Conservation (phyloP, 768 basidiomycete species). For the Termitomyces sp. region DNA sequence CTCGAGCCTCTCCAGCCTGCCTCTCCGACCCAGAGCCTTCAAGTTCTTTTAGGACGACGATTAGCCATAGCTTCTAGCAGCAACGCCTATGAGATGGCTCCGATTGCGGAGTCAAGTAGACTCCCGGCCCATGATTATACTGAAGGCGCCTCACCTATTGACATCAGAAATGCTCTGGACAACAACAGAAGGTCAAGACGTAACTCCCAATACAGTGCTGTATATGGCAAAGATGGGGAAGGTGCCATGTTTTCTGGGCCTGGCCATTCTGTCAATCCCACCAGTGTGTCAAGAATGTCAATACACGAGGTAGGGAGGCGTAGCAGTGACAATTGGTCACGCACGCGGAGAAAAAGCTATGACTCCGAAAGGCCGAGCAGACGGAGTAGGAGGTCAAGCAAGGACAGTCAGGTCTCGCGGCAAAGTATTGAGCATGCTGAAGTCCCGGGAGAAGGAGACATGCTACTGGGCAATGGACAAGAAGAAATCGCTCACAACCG, state of each 20-base stretch:
- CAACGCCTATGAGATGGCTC: constrained; percentile 38
- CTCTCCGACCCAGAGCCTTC: not conserved
- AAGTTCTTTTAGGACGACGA: not conserved
- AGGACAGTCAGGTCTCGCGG: constrained; percentile 40
- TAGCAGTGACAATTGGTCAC: constrained; percentile 54
- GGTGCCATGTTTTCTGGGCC: constrained; percentile 79
- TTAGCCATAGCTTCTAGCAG: constrained; percentile 14
- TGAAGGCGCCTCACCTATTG: constrained; percentile 76
- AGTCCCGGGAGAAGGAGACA: constrained; percentile 28
- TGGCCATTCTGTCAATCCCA: constrained; percentile 66
- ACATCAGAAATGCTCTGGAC: constrained; percentile 62
- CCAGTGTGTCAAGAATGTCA: constrained; percentile 79
- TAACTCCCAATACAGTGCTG: constrained; percentile 62
- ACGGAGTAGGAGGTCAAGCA: constrained; percentile 40
- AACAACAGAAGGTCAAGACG: constrained; percentile 52
- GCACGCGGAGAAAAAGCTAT: constrained; percentile 46
- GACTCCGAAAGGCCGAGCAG: constrained; percentile 37
- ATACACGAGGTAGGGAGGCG: constrained; percentile 50
- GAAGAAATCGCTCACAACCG: constrained; percentile 21
- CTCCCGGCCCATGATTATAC: constrained; percentile 62
- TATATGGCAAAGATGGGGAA: constrained; percentile 56
- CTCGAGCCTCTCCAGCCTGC: no score
- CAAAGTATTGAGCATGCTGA: constrained; percentile 32
- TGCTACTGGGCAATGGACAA: constrained; percentile 23
- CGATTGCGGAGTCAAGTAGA: constrained; percentile 32